Evolutionary conservation across 2,329 filamentous ascomycete genomes (phyloP).

Genomic region (Magnaporthiopsis incrustans): DNA sequence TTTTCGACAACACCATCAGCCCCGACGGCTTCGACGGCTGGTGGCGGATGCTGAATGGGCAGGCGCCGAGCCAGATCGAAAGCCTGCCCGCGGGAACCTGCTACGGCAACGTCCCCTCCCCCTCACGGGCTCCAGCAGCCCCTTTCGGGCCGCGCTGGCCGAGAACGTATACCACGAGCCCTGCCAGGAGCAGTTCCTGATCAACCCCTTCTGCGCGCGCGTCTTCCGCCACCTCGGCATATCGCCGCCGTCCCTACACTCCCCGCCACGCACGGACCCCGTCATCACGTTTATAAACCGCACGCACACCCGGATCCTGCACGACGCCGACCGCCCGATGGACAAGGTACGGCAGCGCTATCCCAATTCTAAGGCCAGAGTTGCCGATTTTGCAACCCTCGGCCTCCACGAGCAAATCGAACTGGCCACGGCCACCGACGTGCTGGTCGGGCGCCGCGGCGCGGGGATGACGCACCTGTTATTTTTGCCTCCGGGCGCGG

Average conservation of each 20-base stretch:
- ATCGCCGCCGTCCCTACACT: background rate
- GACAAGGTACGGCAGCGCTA: slow-evolving; percentile 11
- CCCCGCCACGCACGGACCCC: slow-evolving; percentile 1
- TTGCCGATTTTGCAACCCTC: slow-evolving; percentile 15
- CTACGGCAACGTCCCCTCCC: slow-evolving; percentile 14
- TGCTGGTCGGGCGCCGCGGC: slow-evolving; percentile 18
- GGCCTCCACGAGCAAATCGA: slow-evolving; percentile 16
- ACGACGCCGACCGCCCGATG: slow-evolving; percentile 11
- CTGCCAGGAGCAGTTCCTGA: slow-evolving; percentile 8
- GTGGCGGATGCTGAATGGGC: background rate
- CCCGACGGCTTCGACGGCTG: background rate
- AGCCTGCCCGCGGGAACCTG: background rate
- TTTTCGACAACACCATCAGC: slow-evolving; percentile 12
- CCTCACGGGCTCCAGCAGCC: slow-evolving; percentile 17
- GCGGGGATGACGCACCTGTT: slow-evolving; percentile 19
- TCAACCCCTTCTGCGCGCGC: slow-evolving; percentile 9
- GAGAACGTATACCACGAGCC: slow-evolving; percentile 9
- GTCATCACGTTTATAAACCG: slow-evolving; percentile 17
- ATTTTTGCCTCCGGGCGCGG: slow-evolving; percentile 17
- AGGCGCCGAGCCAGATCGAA: background rate
- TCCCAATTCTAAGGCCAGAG: slow-evolving; percentile 13
- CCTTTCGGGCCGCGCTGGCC: slow-evolving; percentile 17
- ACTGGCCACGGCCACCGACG: slow-evolving; percentile 14
- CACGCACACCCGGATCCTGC: slow-evolving; percentile 14
- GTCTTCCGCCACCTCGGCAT: background rate